Evolutionary conservation across 2,329 filamentous ascomycete species (phyloP), one percentile per base, ranked within the genome.

Genomic region (Botrytis elliptica): DNA sequence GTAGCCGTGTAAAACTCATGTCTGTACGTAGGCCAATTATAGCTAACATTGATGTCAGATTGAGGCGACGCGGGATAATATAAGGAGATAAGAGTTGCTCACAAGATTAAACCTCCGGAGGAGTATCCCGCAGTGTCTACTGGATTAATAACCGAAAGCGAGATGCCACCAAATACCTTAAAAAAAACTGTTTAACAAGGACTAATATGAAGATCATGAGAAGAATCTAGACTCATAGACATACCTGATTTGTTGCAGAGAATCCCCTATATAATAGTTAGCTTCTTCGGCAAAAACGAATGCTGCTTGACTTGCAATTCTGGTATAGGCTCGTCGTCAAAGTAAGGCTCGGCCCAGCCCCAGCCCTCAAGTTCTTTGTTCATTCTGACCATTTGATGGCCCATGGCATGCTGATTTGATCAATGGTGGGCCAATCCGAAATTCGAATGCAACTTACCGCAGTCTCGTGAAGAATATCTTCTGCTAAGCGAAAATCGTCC

Each of bases 401-500:
- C 36, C 25, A 68, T 57, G 42, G 65, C 49, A n/a, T 68, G 65
- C 49, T 68, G 10, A 10, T 42, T 29, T 22, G 20, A 22, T 57
- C 36, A 68, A 68, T 40, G n/a, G 25, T 18, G 16, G 14, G 5
- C 36, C 36, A 57, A 16, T 29, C 16, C 16, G 7, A 29, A 3
- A 55, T 42, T 22, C 7, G 46, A 40, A 42, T 33, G 18, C 52
- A 40, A 42, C 36, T 55, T 33, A 68, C 65, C 10, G 65, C 65
- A 20, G 49, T 68, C 65, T 68, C 65, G 18, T 68, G 65, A 38
- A 68, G 49, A 29, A 55, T n/a, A 29, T 38, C 18, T 55, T 55
- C 46, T 33, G 65, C 65, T 20, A 68, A n/a, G 49, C 65, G 49
- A 57, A 68, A 68, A 12, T 36, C 55, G 36, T 68, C 65, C 46